Conservation (phyloP, 2,329 filamentous ascomycete species). For the Lecanosticta acicola region DNA sequence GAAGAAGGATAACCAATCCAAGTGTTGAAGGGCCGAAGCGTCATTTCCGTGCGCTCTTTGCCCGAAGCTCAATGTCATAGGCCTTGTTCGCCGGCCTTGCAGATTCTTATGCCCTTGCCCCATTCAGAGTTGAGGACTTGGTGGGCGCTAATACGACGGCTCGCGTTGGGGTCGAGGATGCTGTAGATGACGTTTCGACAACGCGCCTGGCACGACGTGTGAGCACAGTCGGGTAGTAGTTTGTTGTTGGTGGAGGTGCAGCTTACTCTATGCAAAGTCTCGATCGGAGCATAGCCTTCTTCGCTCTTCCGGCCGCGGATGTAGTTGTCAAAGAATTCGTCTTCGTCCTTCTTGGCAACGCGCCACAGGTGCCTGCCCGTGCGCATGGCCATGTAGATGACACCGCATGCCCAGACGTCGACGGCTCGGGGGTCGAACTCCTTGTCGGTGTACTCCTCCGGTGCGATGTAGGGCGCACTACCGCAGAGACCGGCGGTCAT, state of each 20-base stretch:
- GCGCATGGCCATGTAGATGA: slow-evolving; percentile 99
- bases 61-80: slow-evolving; percentile 51
- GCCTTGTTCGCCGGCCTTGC: slow-evolving; percentile 93
- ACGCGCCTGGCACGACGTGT: slow-evolving; percentile 60
- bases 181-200: slow-evolving; percentile 99
- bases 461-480: slow-evolving; percentile 93
- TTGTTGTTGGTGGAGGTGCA: slow-evolving; percentile 2
- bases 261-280: slow-evolving; percentile 88
- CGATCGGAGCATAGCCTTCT: slow-evolving; percentile 92
- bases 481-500: slow-evolving; percentile 97
- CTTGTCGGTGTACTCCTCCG: slow-evolving; percentile 89
- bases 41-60: slow-evolving; percentile 13
- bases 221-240: not conserved
- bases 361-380: slow-evolving; percentile 95
- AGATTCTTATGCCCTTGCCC: slow-evolving; percentile 95
- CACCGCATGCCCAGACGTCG: slow-evolving; percentile 95
- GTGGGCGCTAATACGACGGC: slow-evolving; percentile 85
- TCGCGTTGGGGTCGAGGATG: slow-evolving; percentile 90
- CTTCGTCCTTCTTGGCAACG: slow-evolving; percentile 92
- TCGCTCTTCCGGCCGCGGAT: slow-evolving; percentile 88
- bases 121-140: slow-evolving; percentile 98
- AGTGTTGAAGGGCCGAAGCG: slow-evolving; percentile 12
- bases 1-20: not conserved
- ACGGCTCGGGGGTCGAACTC: slow-evolving; percentile 98
- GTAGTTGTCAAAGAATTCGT: slow-evolving; percentile 95